Base-by-base conservation (phyloP, 2,329 filamentous ascomycete genomes). In the Elsinoe perseae region DNA sequence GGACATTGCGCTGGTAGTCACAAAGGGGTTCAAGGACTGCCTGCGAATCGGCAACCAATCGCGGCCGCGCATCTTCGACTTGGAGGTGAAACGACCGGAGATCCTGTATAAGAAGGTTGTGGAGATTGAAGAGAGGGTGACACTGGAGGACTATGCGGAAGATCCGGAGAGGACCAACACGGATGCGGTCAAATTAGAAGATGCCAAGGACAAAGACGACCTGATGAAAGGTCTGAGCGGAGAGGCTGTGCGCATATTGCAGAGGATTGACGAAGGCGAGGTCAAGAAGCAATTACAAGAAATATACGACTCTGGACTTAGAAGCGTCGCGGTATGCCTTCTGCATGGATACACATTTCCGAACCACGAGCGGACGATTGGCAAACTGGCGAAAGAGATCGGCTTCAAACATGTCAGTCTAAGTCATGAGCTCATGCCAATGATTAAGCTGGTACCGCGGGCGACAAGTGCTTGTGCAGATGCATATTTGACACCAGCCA, bases 281-380 rank as follows among this genome's bases (percentile, higher is more conserved):
- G 82, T 87, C 60, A 72, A 77, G 59, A 68, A 74, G 10, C 80
- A 87, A 64, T 69, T 91, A 43, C 77, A 88, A 67, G 75, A 77
- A 4, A 76, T 95, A 2, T 87, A 81, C 60, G 80, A 86, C 59
- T 74, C 77, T 28, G 87, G 87, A 0, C 84, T 95, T 63, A 79
- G 80, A 60, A 95, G 88, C 67, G 85, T 96, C 62, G 90, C 91
- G 2, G 89, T 96, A 1, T 95, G 89, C 64, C 73, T 96, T 58
- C 91, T 95, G 84, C 91, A 96, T 67, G 87, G 86, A 3, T 96
- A 95, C 67, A 95, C 89, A 0, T 96, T 89, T 65, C 89, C 89
- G 1, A 82, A 87, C 50, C 91, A 96, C 64, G 91, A 96, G 68
- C 83, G 84, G 0, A 66, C 89, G 40, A 78, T 95, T 8, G 89